Evolutionary conservation across 768 basidiomycete species (phyloP).

Genomic region (Mycena pura): DNA sequence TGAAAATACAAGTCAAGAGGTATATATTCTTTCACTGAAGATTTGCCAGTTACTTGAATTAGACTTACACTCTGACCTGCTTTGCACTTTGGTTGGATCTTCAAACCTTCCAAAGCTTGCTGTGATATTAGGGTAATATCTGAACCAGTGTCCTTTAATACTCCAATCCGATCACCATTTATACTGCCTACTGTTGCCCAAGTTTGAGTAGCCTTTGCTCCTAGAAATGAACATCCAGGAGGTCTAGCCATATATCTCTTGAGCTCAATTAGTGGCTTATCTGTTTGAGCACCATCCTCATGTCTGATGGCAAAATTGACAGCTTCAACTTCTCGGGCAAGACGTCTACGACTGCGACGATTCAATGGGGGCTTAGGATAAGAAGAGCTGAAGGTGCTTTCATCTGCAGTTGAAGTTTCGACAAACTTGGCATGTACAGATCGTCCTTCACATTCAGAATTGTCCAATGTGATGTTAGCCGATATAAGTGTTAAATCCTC

Average conservation of each 20-base stretch:
- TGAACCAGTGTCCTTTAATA: conserved; percentile 40
- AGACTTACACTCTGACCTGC: conserved; percentile 38
- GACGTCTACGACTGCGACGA: conserved; percentile 5
- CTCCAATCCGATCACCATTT: neutral
- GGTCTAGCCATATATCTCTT: conserved; percentile 30
- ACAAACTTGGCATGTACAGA: neutral
- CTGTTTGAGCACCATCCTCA: neutral
- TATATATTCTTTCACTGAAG: conserved; percentile 35
- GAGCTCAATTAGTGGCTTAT: conserved; percentile 24
- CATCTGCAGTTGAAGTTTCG: neutral
- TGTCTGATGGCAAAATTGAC: neutral
- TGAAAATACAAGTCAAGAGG: conserved; percentile 33
- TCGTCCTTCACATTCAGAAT: neutral
- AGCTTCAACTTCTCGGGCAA: conserved; percentile 10
- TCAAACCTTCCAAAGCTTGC: conserved; percentile 4
- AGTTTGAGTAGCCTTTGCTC: conserved; percentile 34
- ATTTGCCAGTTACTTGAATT: conserved; percentile 39
- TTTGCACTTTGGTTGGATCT: conserved; percentile 22
- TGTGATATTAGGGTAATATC: conserved; percentile 44
- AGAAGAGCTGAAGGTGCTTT: no score
- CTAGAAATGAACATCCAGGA: conserved; percentile 41
- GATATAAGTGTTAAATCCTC: neutral
- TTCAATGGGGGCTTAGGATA: conserved; percentile 9
- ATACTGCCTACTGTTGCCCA: neutral
- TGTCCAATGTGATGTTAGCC: neutral